These are phyloP conservation scores for Tulasnella calospora DNA, from an alignment of 768 basidiomycete genomes.

Conservation along the genomic window DNA sequence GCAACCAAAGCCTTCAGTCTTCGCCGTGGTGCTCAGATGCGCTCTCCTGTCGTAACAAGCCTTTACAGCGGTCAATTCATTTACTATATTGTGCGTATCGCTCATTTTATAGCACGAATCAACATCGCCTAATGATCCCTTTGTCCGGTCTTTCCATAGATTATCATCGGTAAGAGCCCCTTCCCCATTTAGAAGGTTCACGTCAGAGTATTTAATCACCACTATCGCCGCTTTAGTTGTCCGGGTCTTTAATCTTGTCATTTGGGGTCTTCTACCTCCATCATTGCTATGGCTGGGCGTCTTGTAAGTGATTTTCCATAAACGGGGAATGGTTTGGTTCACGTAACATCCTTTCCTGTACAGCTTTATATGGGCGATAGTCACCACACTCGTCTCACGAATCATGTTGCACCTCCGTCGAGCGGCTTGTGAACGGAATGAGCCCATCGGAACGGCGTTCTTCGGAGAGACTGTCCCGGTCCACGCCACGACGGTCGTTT, in stretches of 20 bases:
- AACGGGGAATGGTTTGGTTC: background rate
- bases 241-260: background rate
- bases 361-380: slow-evolving; percentile 12
- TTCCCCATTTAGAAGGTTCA: background rate
- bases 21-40: background rate
- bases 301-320: background rate
- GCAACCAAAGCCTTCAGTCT: background rate
- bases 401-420: slow-evolving; percentile 6
- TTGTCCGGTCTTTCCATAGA: background rate
- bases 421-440: background rate
- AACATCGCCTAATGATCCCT: background rate
- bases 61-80: slow-evolving; percentile 9
- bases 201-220: background rate
- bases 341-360: background rate
- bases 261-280: background rate
- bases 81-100: slow-evolving; percentile 5
- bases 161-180: background rate
- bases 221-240: background rate
- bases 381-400: slow-evolving; percentile 9
- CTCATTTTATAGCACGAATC: background rate
- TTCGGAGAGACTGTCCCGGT: background rate
- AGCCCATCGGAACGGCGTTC: background rate
- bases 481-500: background rate
- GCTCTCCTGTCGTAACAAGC: background rate
- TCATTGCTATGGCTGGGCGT: background rate